Evolutionary conservation across 805 yeast species (phyloP), one percentile per base, ranked within the genome.

Genomic region (Metschnikowia amazonensis): DNA sequence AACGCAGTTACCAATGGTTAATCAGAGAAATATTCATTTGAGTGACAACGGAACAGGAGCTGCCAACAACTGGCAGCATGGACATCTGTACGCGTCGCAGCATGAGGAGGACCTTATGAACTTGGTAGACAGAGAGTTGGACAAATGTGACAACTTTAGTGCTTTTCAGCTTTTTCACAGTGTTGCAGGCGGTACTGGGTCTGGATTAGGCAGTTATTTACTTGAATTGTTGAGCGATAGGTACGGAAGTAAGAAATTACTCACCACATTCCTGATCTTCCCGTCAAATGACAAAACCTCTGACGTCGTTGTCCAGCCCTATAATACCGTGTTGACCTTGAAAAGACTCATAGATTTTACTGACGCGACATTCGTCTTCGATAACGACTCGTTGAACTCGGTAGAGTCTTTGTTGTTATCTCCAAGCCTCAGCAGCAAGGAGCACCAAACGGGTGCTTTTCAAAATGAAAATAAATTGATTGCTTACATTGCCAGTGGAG

Each of bases 121-220:
- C 56, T 80, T 89, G 76, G 75, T 94, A 21, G 97, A 89, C 59
- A 76, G 94, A 45, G 97, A 94, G 57, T 75, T 89, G 33, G 99
- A 94, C 59, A 82, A 86, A 27, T 84, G 96, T 53, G 98, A 95
- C 51, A 84, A 84, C 45, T 69, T 89, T 43, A 94, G 90, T 52
- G 95, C 95, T 4, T 94, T 94, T 63, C 96, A 89, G 70, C 67
- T 94, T 52, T 64, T 90, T 42, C 99, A 94, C 65, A 86, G 97
- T 3, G 95, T 94, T 4, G 98, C 97, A 0, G 99, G 99, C 30
- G 99, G 99, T 32, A 94, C 99, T 0, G 99, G 99, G 0, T 86
- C 97, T 0, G 99, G 99, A 3, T 79, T 89, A 30, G 99, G 99
- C 0, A 86, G 96, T 0, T 77, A 78, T 46, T 55, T 94, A 36